phyloP scores from a whole-genome alignment of 2,329 filamentous ascomycete species.

The Colletotrichum horii region DNA sequence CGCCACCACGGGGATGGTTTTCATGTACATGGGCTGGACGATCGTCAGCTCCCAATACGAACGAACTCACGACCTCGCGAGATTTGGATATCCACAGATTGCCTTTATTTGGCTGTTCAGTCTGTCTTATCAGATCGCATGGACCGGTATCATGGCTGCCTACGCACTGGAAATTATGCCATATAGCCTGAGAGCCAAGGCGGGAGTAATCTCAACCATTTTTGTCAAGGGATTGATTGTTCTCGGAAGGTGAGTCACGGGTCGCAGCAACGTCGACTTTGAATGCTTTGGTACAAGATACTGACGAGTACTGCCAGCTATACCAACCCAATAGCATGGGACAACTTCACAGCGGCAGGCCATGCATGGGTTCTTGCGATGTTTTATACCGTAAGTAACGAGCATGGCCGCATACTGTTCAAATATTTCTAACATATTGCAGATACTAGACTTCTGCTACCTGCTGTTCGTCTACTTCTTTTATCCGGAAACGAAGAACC shows the following conservation, averaged over 20 bases:
- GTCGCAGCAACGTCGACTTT: background rate
- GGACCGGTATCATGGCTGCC: background rate
- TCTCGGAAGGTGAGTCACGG: background rate
- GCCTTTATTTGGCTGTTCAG: background rate
- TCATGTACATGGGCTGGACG: background rate
- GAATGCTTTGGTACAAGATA: rapidly evolving
- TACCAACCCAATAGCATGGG: background rate
- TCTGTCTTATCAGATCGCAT: background rate
- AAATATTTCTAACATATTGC: background rate
- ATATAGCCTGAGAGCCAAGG: background rate
- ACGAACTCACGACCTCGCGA: background rate
- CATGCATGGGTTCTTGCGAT: background rate
- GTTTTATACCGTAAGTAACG: background rate
- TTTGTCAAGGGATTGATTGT: background rate
- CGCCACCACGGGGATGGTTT: background rate
- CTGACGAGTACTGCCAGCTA: background rate
- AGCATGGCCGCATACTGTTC: rapidly evolving
- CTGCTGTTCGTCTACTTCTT: background rate
- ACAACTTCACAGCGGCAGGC: background rate
- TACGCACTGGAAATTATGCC: background rate
- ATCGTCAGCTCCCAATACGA: background rate
- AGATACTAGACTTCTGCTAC: background rate
- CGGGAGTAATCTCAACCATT: background rate
- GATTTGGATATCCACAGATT: background rate
- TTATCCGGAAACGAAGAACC: background rate